Base-by-base conservation (phyloP, 179 eudicot species). In the Pouteria campechiana region DNA sequence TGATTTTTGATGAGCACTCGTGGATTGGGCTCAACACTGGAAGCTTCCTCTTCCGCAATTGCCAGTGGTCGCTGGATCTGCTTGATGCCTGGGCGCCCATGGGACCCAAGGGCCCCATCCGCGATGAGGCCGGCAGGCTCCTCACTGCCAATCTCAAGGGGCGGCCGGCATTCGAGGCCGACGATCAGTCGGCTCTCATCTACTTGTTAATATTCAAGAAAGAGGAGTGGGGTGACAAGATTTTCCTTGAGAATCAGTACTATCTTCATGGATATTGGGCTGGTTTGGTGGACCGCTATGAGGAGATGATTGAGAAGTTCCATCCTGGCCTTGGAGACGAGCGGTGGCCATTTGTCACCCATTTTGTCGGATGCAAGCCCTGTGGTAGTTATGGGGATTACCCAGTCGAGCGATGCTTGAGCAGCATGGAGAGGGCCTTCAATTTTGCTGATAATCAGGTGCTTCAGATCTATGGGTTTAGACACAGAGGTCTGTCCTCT, bases 361-460 rank as follows among this genome's bases (percentile, higher is more conserved):
- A 88, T 59, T 88, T 88, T 49, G 97, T 88, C 5, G 97, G 97
- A 27, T 88, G 97, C 39, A 88, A 88, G 57, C 85, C 97, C 47
- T 88, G 97, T 49, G 95, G 93, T 3, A 81, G 93, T 49, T 85
- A 78, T 24, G 95, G 93, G 13, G 97, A 88, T 71, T 81, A 81
- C 50, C 76, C 93, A 0, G 93, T 71, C 19, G 85, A 81, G 59
- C 73, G 71, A 55, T 88, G 97, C 60, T 55, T 88, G 64, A 85
- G 66, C 37, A 73, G 88, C 30, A 85, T 88, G 93, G 97, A 88
- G 52, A 75, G 95, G 29, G 97, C 97, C 6, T 88, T 68, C 37
- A 88, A 88, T 65, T 88, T 88, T 49, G 97, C 95, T 0, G 97
- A 88, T 54, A 85, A 88, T 66, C 97, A 88, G 47, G 93, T 88